Base-by-base conservation (phyloP, 1,284 basidiomycete genomes). In the Sporisorium scitamineum region DNA sequence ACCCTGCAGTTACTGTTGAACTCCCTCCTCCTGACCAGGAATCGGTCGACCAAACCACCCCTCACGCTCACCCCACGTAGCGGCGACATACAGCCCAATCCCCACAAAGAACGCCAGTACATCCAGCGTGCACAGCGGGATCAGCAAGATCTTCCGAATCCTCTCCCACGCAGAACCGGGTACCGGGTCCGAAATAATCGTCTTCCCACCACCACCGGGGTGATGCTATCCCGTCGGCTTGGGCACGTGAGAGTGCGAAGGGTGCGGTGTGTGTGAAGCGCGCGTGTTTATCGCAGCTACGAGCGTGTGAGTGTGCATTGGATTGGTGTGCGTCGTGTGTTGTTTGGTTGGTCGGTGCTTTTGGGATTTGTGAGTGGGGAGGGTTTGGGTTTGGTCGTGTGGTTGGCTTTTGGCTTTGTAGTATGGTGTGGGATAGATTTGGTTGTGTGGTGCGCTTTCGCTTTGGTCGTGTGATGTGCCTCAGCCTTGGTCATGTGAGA, bases 41-140 rank as follows among this genome's bases (percentile, higher is more conserved):
- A 44, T n/a, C n/a, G 57, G 53, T 16, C 47, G 10, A 9, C 59
- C 65, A 11, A 68, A 68, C 65, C 65, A 68, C 2, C 65, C 65
- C 26, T 68, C 65, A 5, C 65, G 59, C 27, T 47, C 56, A 1
- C 65, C 65, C 65, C 59, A 68, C 5, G 59, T 68, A 2, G 65
- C 65, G 5, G 65, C 59, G 1, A 61, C 22, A 16, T 61, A 68
- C 48, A 68, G 5, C 16, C 24, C 59, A 0, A 68, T 20, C 0
- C 65, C 65, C 1, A 22, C 18, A 7, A 61, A 32, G 18, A 68
- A 68, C 0, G 59, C 61, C 29, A 68, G 34, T 3, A 61, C 65
- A 0, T 54, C 56, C n/a, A 68, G 10, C 0, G 39, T 54, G 26
- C 54, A 44, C 10, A 68, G n/a, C 1, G 59, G 65, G 5, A 61